These are phyloP conservation scores for Didymella segeticola DNA, from an alignment of 2,329 filamentous ascomycete species.

Conservation along the genomic window DNA sequence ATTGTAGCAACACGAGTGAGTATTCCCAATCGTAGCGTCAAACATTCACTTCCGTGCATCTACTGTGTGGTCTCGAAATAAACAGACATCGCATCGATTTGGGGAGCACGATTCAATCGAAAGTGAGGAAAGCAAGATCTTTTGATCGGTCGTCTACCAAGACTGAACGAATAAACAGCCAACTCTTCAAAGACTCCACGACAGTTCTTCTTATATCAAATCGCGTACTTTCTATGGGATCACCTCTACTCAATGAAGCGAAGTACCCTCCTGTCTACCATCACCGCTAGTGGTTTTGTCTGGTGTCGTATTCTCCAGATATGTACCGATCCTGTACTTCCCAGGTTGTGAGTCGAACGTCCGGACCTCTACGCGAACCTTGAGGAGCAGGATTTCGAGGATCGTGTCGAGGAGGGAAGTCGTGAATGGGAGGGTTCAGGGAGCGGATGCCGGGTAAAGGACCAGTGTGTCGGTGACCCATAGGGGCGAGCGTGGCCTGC, in stretches of 20 bases:
- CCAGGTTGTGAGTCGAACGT: background rate
- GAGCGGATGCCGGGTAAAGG: no score
- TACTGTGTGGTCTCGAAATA: background rate
- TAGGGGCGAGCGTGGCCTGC: background rate
- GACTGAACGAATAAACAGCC: background rate
- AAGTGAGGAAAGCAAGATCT: no score
- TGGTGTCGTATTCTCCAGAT: background rate
- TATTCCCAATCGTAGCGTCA: no score
- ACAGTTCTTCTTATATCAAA: background rate
- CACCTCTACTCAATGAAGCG: no score
- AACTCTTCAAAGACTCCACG: background rate
- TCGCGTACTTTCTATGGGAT: no score
- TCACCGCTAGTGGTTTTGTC: background rate
- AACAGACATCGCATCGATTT: background rate
- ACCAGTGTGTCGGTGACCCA: no score
- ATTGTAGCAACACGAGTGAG: no score
- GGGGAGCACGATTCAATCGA: no score
- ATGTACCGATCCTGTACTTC: background rate
- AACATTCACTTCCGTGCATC: background rate
- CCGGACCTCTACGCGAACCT: background rate
- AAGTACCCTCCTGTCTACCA: no score
- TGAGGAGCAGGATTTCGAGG: background rate
- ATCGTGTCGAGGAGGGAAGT: background rate
- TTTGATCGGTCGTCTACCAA: no score
- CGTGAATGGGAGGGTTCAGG: background rate